These are phyloP conservation scores for Schoenoplectus tabernaemontani DNA, from an alignment of 202 grass and related monocot genomes.

Conservation along the genomic window DNA sequence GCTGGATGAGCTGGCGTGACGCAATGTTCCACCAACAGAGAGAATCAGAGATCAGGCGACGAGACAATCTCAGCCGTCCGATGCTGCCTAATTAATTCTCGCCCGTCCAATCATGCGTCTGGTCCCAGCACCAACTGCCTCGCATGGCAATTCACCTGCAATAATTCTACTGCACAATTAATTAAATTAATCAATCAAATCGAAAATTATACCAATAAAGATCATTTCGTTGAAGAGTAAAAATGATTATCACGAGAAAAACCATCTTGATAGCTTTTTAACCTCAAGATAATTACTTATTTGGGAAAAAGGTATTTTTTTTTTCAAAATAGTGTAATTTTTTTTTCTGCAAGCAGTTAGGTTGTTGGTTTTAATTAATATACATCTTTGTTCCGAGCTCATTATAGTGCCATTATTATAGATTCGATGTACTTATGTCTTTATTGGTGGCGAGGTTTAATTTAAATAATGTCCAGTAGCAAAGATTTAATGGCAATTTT, in stretches of 20 bases:
- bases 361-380: no score
- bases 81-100: background rate
- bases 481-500: background rate
- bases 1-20: background rate
- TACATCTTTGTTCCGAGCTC: background rate
- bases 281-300: no score
- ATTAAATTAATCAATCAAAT: background rate
- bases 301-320: no score
- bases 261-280: no score
- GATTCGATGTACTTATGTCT: background rate
- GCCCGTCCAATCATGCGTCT: background rate
- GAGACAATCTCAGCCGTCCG: constrained; percentile 7
- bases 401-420: background rate
- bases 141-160: background rate
- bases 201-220: background rate
- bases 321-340: no score
- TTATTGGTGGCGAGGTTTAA: background rate
- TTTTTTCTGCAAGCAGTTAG: no score
- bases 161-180: background rate
- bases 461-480: background rate
- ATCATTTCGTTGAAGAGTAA: background rate
- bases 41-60: no score
- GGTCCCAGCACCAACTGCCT: background rate
- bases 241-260: no score
- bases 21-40: constrained; percentile 17